Conservation (phyloP, 805 yeast species). For the Brettanomyces anomalus region DNA sequence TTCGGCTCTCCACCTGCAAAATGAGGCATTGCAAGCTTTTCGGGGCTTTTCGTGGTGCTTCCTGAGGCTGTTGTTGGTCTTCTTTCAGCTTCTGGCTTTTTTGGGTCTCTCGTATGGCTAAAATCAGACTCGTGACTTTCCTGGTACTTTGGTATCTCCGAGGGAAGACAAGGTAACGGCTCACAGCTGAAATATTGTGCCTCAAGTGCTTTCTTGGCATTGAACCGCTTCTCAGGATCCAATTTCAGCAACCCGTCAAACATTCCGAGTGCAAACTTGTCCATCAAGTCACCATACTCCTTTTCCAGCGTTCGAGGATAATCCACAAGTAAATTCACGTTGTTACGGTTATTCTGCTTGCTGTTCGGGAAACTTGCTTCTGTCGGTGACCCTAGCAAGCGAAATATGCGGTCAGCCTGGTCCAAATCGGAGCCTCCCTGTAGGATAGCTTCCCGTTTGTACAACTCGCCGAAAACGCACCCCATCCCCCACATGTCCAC, state of each 20-base stretch:
- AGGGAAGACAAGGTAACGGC: slow-evolving; percentile 54
- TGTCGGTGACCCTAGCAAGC: slow-evolving; percentile 73
- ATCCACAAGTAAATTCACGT: slow-evolving; percentile 26
- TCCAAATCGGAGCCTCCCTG: slow-evolving; percentile 82
- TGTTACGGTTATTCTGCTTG: slow-evolving; percentile 46
- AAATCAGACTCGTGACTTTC: slow-evolving; percentile 84
- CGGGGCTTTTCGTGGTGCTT: neutral
- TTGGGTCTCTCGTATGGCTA: slow-evolving; percentile 22
- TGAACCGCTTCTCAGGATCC: slow-evolving; percentile 65
- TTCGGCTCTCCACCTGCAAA: neutral
- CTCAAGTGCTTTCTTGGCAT: slow-evolving; percentile 69
- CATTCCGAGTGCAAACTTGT: slow-evolving; percentile 41
- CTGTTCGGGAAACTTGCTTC: slow-evolving; percentile 54
- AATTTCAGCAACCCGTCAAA: slow-evolving; percentile 54
- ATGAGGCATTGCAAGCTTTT: too few relatives aligned
- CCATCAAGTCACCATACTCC: slow-evolving; percentile 32
- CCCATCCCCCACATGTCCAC: slow-evolving; percentile 98
- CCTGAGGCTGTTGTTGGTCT: neutral
- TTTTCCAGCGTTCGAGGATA: slow-evolving; percentile 35
- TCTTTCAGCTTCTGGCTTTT: slow-evolving; percentile 38
- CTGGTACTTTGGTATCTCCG: slow-evolving; percentile 57
- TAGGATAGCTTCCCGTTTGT: slow-evolving; percentile 69
- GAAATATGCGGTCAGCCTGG: slow-evolving; percentile 77
- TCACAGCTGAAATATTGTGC: slow-evolving; percentile 59
- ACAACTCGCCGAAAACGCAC: slow-evolving; percentile 90